A percentile compares a stretch with the other conserved stretches of the same genome.
Evolutionary conservation across 1,284 basidiomycete genomes (phyloP).

Genomic region (Ganoderma sinense): DNA sequence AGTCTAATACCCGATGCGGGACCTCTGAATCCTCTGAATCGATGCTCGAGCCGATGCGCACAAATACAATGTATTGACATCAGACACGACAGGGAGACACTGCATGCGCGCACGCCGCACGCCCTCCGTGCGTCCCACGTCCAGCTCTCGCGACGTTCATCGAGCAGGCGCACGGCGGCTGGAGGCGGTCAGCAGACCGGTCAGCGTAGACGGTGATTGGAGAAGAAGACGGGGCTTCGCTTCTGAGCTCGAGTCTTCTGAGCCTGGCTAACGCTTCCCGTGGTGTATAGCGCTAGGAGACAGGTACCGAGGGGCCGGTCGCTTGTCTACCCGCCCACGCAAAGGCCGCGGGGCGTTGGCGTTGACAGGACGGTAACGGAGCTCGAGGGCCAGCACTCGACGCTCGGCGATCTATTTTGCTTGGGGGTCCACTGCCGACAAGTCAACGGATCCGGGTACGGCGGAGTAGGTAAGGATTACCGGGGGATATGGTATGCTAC

Average conservation of each 20-base stretch:
- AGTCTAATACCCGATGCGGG: conserved; percentile 4
- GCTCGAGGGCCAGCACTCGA: background rate
- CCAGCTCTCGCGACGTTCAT: background rate
- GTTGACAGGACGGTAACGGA: background rate
- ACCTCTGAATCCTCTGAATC: no score
- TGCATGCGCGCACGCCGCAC: background rate
- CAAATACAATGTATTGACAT: no score
- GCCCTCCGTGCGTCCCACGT: background rate
- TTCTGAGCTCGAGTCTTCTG: background rate
- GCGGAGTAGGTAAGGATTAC: background rate
- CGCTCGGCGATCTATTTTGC: background rate
- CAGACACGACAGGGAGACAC: background rate
- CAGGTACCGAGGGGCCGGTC: background rate
- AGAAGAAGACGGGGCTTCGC: background rate
- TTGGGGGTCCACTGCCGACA: no score
- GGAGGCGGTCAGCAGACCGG: background rate
- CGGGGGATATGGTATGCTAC: background rate
- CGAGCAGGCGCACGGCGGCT: background rate
- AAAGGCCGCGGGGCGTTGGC: conserved; percentile 4
- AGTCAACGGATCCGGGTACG: background rate
- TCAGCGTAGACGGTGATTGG: background rate
- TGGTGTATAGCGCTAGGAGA: background rate
- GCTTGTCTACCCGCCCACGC: background rate
- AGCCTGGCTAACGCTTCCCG: background rate
- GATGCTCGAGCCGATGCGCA: background rate